Percentiles rank a stretch among this genome's conserved stretches.
These are phyloP conservation scores for Trichoderma semiorbis DNA, from an alignment of 2,329 filamentous ascomycete species.

Conservation along the genomic window DNA sequence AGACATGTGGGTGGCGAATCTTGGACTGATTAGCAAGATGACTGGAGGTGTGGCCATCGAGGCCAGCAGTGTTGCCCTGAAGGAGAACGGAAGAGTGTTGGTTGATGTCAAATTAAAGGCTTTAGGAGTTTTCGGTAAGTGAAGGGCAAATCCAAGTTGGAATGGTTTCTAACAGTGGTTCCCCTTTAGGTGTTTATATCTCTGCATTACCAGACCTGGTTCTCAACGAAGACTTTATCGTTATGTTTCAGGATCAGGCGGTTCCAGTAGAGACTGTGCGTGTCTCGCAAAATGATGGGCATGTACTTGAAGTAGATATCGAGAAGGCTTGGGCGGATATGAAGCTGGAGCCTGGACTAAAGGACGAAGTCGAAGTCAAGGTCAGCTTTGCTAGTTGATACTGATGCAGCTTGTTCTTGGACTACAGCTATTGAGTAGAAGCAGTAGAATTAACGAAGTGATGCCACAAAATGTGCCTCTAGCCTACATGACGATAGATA, in stretches of 20 bases:
- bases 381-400: constrained; percentile 50
- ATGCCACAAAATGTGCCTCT: no score
- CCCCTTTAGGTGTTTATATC: constrained; percentile 63
- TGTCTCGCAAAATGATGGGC: constrained; percentile 47
- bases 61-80: constrained; percentile 54
- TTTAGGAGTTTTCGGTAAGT: constrained; percentile 64
- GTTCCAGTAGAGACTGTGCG: constrained; percentile 65
- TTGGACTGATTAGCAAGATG: constrained; percentile 86
- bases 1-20: constrained; percentile 56
- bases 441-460: not conserved
- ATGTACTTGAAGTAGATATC: constrained; percentile 74
- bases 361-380: constrained; percentile 73
- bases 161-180: not conserved
- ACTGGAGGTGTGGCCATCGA: constrained; percentile 77
- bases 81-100: constrained; percentile 55
- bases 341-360: constrained; percentile 67
- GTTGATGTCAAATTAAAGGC: constrained; percentile 74
- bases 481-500: not conserved
- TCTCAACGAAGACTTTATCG: constrained; percentile 65
- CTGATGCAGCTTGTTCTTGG: not conserved
- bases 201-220: constrained; percentile 61
- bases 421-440: not conserved
- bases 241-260: constrained; percentile 67
- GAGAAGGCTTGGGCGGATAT: constrained; percentile 74
- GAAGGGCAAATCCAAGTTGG: not conserved